Conservation (phyloP, 1,284 basidiomycete genomes). For the Inonotus hispidus region DNA sequence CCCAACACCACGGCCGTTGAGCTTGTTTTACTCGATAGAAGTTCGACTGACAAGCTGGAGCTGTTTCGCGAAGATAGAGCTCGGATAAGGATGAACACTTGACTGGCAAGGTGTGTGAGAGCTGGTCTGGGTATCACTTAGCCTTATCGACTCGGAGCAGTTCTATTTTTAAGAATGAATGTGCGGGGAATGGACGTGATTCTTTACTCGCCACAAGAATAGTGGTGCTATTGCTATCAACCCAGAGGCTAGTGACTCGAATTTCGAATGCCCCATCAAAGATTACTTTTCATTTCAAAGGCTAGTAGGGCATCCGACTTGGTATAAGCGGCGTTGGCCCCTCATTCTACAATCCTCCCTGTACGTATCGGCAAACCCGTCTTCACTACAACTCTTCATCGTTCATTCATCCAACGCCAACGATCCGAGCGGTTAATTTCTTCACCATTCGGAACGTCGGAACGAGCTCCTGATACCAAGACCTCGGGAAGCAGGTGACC, state of each 20-base stretch:
- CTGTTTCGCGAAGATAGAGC: neutral
- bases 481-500: neutral
- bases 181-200: neutral
- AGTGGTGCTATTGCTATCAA: neutral
- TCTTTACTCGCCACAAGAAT: neutral
- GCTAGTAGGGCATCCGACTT: too few species aligned
- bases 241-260: neutral
- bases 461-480: neutral
- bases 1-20: neutral
- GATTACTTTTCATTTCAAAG: too few species aligned
- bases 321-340: too few species aligned
- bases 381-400: too few species aligned
- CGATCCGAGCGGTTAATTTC: neutral
- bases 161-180: neutral
- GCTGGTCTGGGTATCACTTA: neutral
- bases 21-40: neutral
- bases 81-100: neutral
- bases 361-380: too few species aligned
- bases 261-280: too few species aligned
- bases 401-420: neutral
- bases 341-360: too few species aligned
- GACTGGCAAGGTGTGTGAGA: neutral
- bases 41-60: neutral
- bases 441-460: neutral
- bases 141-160: neutral